phyloP scores from a whole-genome alignment of 177 flowering plant species.

The Vitis hybrid region DNA sequence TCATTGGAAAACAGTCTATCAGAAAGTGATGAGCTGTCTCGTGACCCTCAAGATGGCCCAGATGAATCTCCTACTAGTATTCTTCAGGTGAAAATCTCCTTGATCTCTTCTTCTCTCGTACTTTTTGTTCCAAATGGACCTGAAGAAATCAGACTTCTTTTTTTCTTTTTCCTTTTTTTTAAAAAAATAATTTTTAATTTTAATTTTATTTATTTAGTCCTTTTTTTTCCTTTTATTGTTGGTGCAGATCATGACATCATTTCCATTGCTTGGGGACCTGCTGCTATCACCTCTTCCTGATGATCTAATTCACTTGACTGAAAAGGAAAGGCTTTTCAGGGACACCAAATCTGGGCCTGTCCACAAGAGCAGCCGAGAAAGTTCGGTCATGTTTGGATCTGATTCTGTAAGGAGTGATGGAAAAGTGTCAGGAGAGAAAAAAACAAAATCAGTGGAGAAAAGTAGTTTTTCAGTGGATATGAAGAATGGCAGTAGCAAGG shows the following conservation, averaged over 20 bases:
- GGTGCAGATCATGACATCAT: conserved; percentile 74
- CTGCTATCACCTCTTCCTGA: conserved; percentile 80
- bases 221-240: conserved; percentile 19
- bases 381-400: conserved; percentile 25
- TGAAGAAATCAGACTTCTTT: conserved; percentile 9
- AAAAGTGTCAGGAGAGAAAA: conserved; percentile 41
- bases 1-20: conserved; percentile 62
- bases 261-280: conserved; percentile 37
- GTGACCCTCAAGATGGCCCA: conserved; percentile 27
- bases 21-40: conserved; percentile 49
- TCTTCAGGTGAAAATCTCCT: conserved; percentile 51
- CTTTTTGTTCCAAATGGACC: conserved; percentile 1
- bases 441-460: conserved; percentile 29
- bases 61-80: conserved; percentile 67
- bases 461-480: conserved; percentile 27
- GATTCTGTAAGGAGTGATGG: conserved; percentile 24
- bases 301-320: conserved; percentile 43
- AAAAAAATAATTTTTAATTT: not conserved
- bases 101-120: conserved; percentile 4
- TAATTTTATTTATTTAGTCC: too few relatives aligned
- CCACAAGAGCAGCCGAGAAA: conserved; percentile 29
- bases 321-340: conserved; percentile 28
- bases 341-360: conserved; percentile 25
- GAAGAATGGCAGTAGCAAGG: conserved; percentile 27
- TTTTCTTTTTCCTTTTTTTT: conserved; percentile 13